phyloP scores from a whole-genome alignment of 73 alveolate species.

The Tetrahymena thermophila region DNA sequence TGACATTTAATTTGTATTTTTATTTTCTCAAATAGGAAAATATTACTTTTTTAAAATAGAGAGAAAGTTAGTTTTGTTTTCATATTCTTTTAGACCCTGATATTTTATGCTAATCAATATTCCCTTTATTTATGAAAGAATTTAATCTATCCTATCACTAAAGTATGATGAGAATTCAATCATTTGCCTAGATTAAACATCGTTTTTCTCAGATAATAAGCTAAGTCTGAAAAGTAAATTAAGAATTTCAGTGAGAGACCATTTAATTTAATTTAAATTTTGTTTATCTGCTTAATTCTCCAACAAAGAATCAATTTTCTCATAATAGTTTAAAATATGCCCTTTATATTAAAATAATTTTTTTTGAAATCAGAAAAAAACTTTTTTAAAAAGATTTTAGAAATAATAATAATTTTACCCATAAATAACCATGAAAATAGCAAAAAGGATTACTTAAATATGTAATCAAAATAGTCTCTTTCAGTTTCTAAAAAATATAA shows the following conservation, averaged over 20 bases:
- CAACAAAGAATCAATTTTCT: not conserved
- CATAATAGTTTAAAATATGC: not conserved
- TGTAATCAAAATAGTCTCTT: not conserved
- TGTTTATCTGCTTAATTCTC: not conserved
- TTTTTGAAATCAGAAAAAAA: not conserved
- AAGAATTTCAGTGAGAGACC: not conserved
- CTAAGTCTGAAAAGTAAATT: not conserved
- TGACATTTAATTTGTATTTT: not conserved
- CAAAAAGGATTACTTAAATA: not conserved
- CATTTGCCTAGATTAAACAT: not conserved
- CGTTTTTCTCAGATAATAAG: not conserved
- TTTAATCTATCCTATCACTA: not conserved
- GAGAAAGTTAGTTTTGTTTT: not conserved
- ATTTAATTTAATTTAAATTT: not conserved
- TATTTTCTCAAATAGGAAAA: not conserved
- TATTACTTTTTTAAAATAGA: not conserved
- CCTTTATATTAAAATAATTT: not conserved
- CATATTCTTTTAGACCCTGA: not conserved
- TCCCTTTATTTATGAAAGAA: not conserved
- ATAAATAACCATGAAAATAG: not conserved
- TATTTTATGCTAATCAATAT: not conserved
- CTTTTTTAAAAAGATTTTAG: not conserved
- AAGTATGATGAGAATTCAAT: not conserved
- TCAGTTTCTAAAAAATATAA: not conserved
- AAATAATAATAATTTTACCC: not conserved